Conservation (phyloP, 1,139 yeast genomes). For the Pichia sp. region DNA sequence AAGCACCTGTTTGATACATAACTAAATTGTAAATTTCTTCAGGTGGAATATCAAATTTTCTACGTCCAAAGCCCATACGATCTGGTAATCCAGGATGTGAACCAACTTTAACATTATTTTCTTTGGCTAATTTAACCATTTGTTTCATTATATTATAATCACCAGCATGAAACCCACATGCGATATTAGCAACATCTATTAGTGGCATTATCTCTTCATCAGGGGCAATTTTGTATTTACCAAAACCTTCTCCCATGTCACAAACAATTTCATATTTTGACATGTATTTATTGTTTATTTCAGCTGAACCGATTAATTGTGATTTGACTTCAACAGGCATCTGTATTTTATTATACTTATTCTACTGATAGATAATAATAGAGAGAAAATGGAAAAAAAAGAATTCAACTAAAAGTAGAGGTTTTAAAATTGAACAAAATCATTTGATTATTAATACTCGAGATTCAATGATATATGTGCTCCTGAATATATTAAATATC, state of each 20-base stretch:
- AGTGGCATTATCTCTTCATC: conserved; percentile 37
- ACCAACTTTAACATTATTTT: conserved; percentile 32
- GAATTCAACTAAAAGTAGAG: too few species aligned
- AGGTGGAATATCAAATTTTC: conserved; percentile 32
- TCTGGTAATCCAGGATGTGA: conserved; percentile 39
- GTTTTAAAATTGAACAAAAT: too few species aligned
- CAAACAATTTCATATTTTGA: conserved; percentile 31
- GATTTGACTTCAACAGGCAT: not conserved
- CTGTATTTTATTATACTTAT: too few species aligned
- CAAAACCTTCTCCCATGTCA: conserved; percentile 39
- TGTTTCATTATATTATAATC: conserved; percentile 33
- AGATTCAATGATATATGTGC: too few species aligned
- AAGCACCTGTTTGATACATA: conserved; percentile 36
- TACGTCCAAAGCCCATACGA: conserved; percentile 35
- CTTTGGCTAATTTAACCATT: conserved; percentile 33
- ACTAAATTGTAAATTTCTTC: conserved; percentile 34
- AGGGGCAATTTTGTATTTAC: conserved; percentile 36
- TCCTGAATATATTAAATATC: too few species aligned
- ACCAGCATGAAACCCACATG: conserved; percentile 39
- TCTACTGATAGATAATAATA: too few species aligned
- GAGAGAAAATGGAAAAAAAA: too few species aligned
- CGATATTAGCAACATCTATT: conserved; percentile 36
- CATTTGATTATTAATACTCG: too few species aligned
- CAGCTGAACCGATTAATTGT: conserved; percentile 19
- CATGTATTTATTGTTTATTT: conserved; percentile 19